phyloP scores from a whole-genome alignment of 805 yeast genomes.

The Candida yuanshanica region DNA sequence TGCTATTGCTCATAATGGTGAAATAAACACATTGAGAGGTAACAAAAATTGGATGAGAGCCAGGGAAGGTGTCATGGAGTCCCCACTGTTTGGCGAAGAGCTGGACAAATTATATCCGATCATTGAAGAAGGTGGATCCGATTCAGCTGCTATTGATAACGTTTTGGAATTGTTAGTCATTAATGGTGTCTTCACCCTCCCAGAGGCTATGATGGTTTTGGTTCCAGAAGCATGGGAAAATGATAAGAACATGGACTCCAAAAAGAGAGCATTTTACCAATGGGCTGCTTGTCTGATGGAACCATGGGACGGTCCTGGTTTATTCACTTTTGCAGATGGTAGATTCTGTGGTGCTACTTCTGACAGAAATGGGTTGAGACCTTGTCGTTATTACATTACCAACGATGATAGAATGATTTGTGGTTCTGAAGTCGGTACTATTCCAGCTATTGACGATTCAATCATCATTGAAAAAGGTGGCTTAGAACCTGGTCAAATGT shows the following conservation, averaged over 20 bases:
- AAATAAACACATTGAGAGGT: slow-evolving; percentile 93
- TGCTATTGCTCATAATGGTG: slow-evolving; percentile 98
- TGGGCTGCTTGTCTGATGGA: slow-evolving; percentile 99
- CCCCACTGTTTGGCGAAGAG: slow-evolving; percentile 83
- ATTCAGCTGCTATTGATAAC: slow-evolving; percentile 96
- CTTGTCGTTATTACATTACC: slow-evolving; percentile 95
- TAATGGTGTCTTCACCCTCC: slow-evolving; percentile 86
- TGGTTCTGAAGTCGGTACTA: slow-evolving; percentile 98
- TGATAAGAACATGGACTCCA: slow-evolving; percentile 79
- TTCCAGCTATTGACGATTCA: slow-evolving; percentile 72
- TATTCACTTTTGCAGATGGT: slow-evolving; percentile 95
- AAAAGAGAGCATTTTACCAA: slow-evolving; percentile 91
- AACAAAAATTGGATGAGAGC: slow-evolving; percentile 99
- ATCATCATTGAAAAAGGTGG: slow-evolving; percentile 86
- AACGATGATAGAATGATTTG: slow-evolving; percentile 93
- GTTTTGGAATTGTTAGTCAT: slow-evolving; percentile 87
- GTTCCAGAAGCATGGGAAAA: slow-evolving; percentile 99
- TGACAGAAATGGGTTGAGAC: slow-evolving; percentile 96
- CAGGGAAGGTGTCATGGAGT: slow-evolving; percentile 93
- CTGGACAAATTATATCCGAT: slow-evolving; percentile 88
- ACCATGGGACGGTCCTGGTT: slow-evolving; percentile 99
- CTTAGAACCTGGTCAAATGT: slow-evolving; percentile 93
- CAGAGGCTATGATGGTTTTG: slow-evolving; percentile 95
- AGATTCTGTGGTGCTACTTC: slow-evolving; percentile 97
- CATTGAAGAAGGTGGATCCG: slow-evolving; percentile 98